Evolutionary conservation across 2,329 filamentous ascomycete genomes (phyloP).

Genomic region (Neoscytalidium dimidiatum): DNA sequence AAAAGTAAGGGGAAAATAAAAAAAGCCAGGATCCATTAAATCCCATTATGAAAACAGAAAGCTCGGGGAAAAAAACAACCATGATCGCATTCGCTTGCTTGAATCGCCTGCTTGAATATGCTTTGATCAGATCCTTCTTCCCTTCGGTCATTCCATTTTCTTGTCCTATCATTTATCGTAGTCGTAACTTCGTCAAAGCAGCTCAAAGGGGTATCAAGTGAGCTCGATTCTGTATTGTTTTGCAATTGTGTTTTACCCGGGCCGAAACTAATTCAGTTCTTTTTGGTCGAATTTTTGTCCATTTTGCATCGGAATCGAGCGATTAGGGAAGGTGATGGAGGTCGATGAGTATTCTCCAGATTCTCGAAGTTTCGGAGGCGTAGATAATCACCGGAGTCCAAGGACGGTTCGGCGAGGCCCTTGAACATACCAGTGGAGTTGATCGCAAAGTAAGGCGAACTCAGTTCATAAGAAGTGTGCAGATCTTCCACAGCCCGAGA

Average conservation of each 20-base stretch:
- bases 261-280: not conserved
- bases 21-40: not conserved
- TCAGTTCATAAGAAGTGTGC: not conserved
- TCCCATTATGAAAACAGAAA: not conserved
- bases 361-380: no score
- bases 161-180: constrained; percentile 3
- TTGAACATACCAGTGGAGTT: no score
- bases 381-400: no score
- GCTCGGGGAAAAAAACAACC: not conserved
- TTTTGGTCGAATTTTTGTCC: not conserved
- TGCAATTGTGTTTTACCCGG: not conserved
- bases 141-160: not conserved
- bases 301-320: not conserved
- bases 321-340: not conserved
- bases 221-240: constrained; percentile 11
- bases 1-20: not conserved
- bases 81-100: not conserved
- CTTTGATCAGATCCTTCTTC: not conserved
- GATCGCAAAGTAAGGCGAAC: not conserved
- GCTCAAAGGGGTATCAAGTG: constrained; percentile 13
- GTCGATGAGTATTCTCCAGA: not conserved
- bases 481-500: not conserved
- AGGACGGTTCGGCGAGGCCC: no score
- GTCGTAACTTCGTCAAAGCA: constrained; percentile 16
- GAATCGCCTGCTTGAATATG: not conserved